Base-by-base conservation (phyloP, 768 basidiomycete genomes). In the Lanmaoa pseudosensibilis region DNA sequence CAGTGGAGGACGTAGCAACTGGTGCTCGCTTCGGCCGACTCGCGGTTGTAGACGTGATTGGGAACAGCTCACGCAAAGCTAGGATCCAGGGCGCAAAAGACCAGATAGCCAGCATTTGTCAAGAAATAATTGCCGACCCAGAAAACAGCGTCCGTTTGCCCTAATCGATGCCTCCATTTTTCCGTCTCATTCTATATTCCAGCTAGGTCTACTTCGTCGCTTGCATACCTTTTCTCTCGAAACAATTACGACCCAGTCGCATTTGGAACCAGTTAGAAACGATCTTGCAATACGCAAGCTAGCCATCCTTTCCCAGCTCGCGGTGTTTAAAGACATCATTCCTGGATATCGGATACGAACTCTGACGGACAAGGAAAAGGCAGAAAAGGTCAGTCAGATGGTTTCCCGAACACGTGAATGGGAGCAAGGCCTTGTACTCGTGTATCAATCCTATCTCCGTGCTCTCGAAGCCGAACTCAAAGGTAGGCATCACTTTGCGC, bases 341-440 rank as follows among this genome's bases (percentile, higher is more conserved):
- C 97, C 97, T 25, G 93, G 93, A 4, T 99, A 98, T 73, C 88
- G 94, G 57, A 96, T 99, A 69, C 92, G 97, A 51, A 75, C 86
- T 18, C 78, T 98, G 43, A 94, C 93, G 8, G 96, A 94, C 49
- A 83, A 83, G 61, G 97, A 99, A 73, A 92, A 90, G 72, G 77
- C 85, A 4, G 93, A 94, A 72, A 97, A 96, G 74, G 93, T 97
- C 61, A 85, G 92, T 70, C 96, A 98, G 73, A 86, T 92, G 77
- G 94, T 99, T 9, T 80, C 87, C 18, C 83, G 85, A 25, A 88
- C 90, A 62, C 83, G 97, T 60, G 97, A 98, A 66, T 98, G 89
- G 83, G 97, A 99, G 69, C 94, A 98, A 71, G 91, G 95, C 25
- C 78, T 99, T 53, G 88, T 98, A 34, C 73, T 79, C 52, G 84